Conservation (phyloP, 1,284 basidiomycete species). For the Chondrostereum purpureum region DNA sequence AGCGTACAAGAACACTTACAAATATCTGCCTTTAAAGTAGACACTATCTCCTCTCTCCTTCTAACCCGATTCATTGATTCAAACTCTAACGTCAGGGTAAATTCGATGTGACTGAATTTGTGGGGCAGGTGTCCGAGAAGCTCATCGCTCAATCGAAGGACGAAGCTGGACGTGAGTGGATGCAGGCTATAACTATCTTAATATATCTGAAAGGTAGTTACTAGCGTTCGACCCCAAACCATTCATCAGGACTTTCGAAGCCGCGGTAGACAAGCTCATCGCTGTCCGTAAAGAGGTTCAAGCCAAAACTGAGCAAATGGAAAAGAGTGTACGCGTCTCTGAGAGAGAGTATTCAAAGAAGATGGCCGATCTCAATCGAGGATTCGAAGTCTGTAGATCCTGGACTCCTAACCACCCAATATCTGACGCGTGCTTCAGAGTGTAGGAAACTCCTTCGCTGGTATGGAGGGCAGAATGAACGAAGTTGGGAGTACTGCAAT, state of each 20-base stretch:
- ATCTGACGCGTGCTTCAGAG: slow-evolving; percentile 39
- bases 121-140: slow-evolving; percentile 80
- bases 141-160: slow-evolving; percentile 79
- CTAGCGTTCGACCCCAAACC: slow-evolving; percentile 91
- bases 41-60: slow-evolving; percentile 1
- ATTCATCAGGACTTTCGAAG: slow-evolving; percentile 89
- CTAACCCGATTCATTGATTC: slow-evolving; percentile 3
- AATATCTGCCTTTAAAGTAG: slow-evolving; percentile 63
- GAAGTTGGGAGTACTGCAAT: slow-evolving; percentile 94
- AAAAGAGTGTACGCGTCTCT: slow-evolving; percentile 84
- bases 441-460: slow-evolving; percentile 76
- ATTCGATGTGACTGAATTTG: slow-evolving; percentile 89
- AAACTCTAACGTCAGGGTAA: slow-evolving; percentile 50
- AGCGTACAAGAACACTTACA: slow-evolving; percentile 58
- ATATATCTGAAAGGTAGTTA: slow-evolving; percentile 6
- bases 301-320: slow-evolving; percentile 82
- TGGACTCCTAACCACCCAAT: slow-evolving; percentile 7
- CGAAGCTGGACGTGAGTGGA: slow-evolving; percentile 76
- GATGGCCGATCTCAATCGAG: slow-evolving; percentile 85
- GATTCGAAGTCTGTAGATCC: slow-evolving; percentile 70
- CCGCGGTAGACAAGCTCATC: slow-evolving; percentile 83
- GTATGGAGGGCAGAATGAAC: slow-evolving; percentile 85
- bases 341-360: slow-evolving; percentile 94
- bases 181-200: no score
- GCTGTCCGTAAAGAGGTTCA: slow-evolving; percentile 84